Percentiles rank a stretch among this genome's conserved stretches.
Conservation (phyloP, 1,139 yeast species). For the Meyerozyma carpophila region DNA sequence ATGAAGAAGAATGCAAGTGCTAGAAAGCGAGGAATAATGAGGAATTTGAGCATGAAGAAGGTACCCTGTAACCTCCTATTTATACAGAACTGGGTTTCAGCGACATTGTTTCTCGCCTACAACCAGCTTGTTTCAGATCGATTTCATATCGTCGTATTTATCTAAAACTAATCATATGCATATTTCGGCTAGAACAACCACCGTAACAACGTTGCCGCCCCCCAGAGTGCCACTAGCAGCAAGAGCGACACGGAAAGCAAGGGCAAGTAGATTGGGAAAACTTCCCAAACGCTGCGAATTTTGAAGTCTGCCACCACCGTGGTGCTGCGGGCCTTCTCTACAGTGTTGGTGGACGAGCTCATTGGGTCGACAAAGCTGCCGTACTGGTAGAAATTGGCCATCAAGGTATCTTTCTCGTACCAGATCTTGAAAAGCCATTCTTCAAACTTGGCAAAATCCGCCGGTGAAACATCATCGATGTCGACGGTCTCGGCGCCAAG, state of each 20-base stretch:
- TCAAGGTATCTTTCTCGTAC: slow-evolving; percentile 68
- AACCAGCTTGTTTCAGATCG: not conserved
- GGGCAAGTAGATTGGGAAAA: slow-evolving; percentile 15
- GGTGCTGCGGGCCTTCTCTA: slow-evolving; percentile 8
- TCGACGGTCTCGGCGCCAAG: slow-evolving; percentile 46
- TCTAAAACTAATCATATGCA: not conserved
- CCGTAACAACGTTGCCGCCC: not conserved
- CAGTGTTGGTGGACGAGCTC: slow-evolving; percentile 8
- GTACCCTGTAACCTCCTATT: too few species aligned
- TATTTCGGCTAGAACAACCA: not conserved
- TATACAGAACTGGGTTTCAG: not conserved
- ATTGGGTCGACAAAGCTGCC: slow-evolving; percentile 46
- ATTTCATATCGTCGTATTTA: not conserved
- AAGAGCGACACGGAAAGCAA: slow-evolving; percentile 3
- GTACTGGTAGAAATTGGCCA: slow-evolving; percentile 52
- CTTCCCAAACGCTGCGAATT: slow-evolving; percentile 18
- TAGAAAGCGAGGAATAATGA: slow-evolving; percentile 1
- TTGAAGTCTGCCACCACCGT: slow-evolving; percentile 27
- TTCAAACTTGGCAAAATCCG: slow-evolving; percentile 48
- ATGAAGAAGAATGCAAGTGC: slow-evolving; percentile 7
- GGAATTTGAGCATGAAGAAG: not conserved
- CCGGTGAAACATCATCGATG: slow-evolving; percentile 40
- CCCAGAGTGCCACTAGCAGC: not conserved
- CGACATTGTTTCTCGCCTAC: not conserved
- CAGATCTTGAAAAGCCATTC: slow-evolving; percentile 74